Percentiles rank a stretch among this genome's conserved stretches.
phyloP scores from a whole-genome alignment of 257 asterid genomes.

The Petunia axillaris region DNA sequence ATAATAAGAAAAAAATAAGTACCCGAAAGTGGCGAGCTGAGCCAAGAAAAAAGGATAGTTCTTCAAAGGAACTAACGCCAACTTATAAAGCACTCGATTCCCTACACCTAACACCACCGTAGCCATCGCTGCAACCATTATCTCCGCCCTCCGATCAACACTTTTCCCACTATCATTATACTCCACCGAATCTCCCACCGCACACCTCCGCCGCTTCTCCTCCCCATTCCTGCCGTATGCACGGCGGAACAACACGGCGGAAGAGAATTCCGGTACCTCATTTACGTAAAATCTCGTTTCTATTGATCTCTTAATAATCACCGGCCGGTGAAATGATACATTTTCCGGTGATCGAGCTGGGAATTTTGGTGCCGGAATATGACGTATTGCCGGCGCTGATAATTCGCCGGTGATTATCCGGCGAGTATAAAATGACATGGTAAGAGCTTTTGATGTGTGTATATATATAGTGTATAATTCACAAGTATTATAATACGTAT shows the following conservation, averaged over 20 bases:
- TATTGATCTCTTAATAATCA: background rate
- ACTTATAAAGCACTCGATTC: slow-evolving; percentile 89
- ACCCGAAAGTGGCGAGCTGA: slow-evolving; percentile 96
- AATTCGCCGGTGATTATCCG: slow-evolving; percentile 21
- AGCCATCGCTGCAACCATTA: slow-evolving; percentile 63
- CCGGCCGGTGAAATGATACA: background rate
- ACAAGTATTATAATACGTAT: background rate
- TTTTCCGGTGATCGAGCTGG: background rate
- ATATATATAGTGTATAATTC: background rate
- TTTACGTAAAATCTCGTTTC: background rate
- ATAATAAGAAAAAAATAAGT: background rate
- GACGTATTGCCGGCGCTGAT: background rate
- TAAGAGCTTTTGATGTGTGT: background rate
- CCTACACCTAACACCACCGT: slow-evolving; percentile 95
- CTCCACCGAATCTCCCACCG: slow-evolving; percentile 38
- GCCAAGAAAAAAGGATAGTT: slow-evolving; percentile 92
- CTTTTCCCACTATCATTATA: slow-evolving; percentile 32
- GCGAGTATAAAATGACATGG: slow-evolving; percentile 21
- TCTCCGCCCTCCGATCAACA: slow-evolving; percentile 58
- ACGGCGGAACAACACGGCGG: background rate
- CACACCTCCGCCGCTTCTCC: slow-evolving; percentile 23
- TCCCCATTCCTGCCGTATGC: background rate
- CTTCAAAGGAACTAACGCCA: slow-evolving; percentile 88
- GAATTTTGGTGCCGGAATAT: slow-evolving; percentile 1
- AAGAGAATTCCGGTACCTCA: background rate